phyloP scores from a whole-genome alignment of 257 asterid genomes.

The Nicotiana otophora region DNA sequence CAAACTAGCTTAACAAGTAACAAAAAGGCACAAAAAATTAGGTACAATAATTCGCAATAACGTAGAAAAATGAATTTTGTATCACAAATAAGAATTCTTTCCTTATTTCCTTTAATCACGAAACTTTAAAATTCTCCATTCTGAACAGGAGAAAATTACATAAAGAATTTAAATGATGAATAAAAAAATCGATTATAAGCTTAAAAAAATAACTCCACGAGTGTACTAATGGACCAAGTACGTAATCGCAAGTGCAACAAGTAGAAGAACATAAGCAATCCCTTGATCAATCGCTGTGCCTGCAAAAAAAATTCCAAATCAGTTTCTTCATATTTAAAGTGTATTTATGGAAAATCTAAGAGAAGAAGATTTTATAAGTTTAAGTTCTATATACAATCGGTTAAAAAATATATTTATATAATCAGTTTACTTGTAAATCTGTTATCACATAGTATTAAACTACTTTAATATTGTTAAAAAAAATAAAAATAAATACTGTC shows the following conservation, averaged over 20 bases:
- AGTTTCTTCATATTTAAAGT: neutral
- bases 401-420: too few species aligned
- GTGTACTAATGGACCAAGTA: conserved; percentile 40
- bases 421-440: too few species aligned
- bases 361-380: too few species aligned
- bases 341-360: neutral
- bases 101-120: neutral
- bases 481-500: too few species aligned
- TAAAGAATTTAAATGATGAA: conserved; percentile 15
- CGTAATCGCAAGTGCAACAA: conserved; percentile 56
- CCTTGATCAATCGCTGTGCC: conserved; percentile 66
- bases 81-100: neutral
- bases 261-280: conserved; percentile 50
- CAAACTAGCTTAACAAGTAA: too few species aligned
- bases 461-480: too few species aligned
- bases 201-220: neutral
- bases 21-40: neutral
- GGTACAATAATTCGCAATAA: neutral
- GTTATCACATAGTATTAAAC: too few species aligned
- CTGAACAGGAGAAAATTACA: conserved; percentile 10
- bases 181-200: neutral
- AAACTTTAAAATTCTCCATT: neutral
- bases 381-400: too few species aligned
- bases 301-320: conserved; percentile 18
- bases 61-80: neutral